These are phyloP conservation scores for Ettlia oleoabundans DNA, from an alignment of 139 green algal species.

Conservation along the genomic window DNA sequence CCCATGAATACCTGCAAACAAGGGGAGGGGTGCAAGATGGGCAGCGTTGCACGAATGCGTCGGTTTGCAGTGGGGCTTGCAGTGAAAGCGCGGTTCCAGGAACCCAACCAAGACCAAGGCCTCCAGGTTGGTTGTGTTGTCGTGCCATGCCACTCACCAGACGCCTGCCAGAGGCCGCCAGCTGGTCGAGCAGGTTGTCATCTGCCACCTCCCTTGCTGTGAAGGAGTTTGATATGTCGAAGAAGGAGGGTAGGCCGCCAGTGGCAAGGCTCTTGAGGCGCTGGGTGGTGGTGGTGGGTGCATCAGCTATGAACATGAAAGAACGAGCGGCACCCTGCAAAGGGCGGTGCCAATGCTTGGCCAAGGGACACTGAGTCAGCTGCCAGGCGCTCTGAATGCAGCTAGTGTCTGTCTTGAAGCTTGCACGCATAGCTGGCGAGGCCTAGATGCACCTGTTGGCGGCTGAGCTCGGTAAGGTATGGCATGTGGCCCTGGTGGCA, in stretches of 20 bases:
- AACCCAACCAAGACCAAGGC: too few relatives aligned
- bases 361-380: neutral
- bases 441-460: neutral
- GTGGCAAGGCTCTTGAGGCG: constrained; percentile 83
- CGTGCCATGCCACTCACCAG: constrained; percentile 52
- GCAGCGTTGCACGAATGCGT: too few relatives aligned
- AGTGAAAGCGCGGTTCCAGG: too few relatives aligned
- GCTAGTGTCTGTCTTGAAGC: neutral
- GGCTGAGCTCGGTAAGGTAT: constrained; percentile 18
- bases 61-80: too few relatives aligned
- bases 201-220: constrained; percentile 77
- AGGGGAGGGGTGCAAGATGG: too few relatives aligned
- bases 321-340: constrained; percentile 3
- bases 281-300: constrained; percentile 94
- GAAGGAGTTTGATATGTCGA: constrained; percentile 92
- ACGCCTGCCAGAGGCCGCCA: constrained; percentile 56
- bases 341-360: neutral
- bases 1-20: constrained; percentile 71
- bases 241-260: constrained; percentile 93
- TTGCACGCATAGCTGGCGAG: neutral
- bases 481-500: constrained; percentile 49
- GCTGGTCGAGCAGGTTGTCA: constrained; percentile 92
- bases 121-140: too few relatives aligned
- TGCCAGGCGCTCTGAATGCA: neutral
- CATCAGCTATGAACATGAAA: constrained; percentile 86